phyloP scores from a whole-genome alignment of 805 yeast genomes.

The Saitoella complicata region DNA sequence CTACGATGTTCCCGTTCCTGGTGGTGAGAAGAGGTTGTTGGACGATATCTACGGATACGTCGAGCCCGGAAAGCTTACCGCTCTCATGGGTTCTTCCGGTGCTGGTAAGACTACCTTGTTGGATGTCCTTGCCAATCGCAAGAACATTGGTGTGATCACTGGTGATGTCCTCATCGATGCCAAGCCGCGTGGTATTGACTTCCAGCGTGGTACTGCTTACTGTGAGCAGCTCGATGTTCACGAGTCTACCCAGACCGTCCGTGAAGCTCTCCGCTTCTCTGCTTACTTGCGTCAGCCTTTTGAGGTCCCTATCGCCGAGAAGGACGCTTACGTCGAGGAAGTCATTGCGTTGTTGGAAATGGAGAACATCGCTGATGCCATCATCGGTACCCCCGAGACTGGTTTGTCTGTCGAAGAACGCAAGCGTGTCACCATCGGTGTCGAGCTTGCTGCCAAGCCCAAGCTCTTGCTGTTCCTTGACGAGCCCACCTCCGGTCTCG shows the following conservation, averaged over 20 bases:
- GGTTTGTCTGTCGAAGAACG: slow-evolving; percentile 50
- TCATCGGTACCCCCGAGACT: slow-evolving; percentile 60
- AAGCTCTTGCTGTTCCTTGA: slow-evolving; percentile 43
- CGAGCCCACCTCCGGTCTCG: slow-evolving; percentile 56
- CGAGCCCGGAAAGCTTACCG: slow-evolving; percentile 56
- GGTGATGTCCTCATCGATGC: slow-evolving; percentile 58
- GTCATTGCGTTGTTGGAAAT: slow-evolving; percentile 47
- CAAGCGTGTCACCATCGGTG: slow-evolving; percentile 50
- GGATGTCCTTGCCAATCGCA: slow-evolving; percentile 55
- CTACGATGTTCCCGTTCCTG: slow-evolving; percentile 16
- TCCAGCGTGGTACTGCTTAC: slow-evolving; percentile 52
- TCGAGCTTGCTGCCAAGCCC: slow-evolving; percentile 53
- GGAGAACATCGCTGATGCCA: slow-evolving; percentile 50
- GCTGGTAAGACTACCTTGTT: slow-evolving; percentile 68
- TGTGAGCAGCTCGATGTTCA: slow-evolving; percentile 69
- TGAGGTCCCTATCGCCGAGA: slow-evolving; percentile 35
- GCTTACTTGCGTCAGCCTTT: slow-evolving; percentile 53
- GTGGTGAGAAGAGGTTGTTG: slow-evolving; percentile 32
- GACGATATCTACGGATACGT: slow-evolving; percentile 56
- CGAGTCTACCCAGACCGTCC: slow-evolving; percentile 45
- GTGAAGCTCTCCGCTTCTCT: slow-evolving; percentile 53
- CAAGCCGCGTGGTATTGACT: slow-evolving; percentile 39
- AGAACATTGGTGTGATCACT: slow-evolving; percentile 53
- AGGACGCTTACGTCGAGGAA: slow-evolving; percentile 48
- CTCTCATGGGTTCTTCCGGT: slow-evolving; percentile 54